These are phyloP conservation scores for Cajanus cajan DNA, from an alignment of 306 rosid genomes.

Conservation along the genomic window DNA sequence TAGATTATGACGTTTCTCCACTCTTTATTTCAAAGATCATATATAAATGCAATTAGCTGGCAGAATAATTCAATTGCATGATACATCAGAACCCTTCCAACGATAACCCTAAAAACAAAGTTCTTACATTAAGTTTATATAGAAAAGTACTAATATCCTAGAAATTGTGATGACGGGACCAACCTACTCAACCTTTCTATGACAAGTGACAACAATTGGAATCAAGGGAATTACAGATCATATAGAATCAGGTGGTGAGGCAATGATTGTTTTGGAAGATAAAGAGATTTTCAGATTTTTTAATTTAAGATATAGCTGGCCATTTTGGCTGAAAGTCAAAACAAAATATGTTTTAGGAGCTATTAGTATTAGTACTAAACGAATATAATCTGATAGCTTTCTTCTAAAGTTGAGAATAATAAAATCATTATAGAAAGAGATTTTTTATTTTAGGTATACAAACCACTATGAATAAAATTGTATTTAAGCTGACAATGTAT, in stretches of 20 bases:
- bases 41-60: slow-evolving; percentile 20
- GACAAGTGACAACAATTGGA: not conserved
- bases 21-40: not conserved
- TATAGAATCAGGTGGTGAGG: slow-evolving; percentile 11
- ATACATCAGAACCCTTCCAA: slow-evolving; percentile 9
- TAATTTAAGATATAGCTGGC: not conserved
- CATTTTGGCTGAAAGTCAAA: slow-evolving; percentile 7
- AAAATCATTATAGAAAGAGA: not conserved
- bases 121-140: not conserved
- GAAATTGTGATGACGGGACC: not conserved
- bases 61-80: slow-evolving; percentile 20
- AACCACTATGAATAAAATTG: too few species aligned
- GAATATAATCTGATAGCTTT: not conserved
- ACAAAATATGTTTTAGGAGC: not conserved
- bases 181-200: not conserved
- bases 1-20: slow-evolving; percentile 12
- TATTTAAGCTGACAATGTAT: too few species aligned
- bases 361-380: not conserved
- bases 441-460: too few species aligned
- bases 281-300: not conserved
- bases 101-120: not conserved
- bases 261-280: slow-evolving; percentile 6
- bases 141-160: not conserved
- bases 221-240: slow-evolving; percentile 21
- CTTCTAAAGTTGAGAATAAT: not conserved